Evolutionary conservation across 2,329 filamentous ascomycete species (phyloP).

Genomic region (Capronia americana): DNA sequence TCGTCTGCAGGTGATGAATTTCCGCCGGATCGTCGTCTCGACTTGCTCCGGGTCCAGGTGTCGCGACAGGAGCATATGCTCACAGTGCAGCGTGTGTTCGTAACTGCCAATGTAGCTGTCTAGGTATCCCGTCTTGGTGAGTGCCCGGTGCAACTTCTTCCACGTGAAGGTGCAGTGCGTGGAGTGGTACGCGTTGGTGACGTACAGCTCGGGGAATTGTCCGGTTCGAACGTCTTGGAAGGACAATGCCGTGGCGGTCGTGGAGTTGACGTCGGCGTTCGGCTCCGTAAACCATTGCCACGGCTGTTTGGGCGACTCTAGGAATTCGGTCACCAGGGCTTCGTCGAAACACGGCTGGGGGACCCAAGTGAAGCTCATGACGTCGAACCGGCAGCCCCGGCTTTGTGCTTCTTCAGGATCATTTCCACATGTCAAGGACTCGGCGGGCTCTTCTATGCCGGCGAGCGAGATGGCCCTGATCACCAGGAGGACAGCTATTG

Average conservation of each 20-base stretch:
- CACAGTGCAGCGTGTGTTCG: conserved; percentile 8
- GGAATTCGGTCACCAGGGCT: neutral
- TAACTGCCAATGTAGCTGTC: conserved; percentile 11
- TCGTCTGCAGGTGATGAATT: conserved; percentile 1
- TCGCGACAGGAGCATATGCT: conserved; percentile 9
- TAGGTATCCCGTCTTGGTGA: conserved; percentile 3
- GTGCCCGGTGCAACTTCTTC: conserved; percentile 4
- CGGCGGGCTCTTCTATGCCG: neutral
- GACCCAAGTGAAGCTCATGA: conserved; percentile 8
- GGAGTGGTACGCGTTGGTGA: conserved; percentile 7
- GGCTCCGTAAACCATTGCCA: conserved; percentile 1
- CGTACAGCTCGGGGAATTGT: conserved; percentile 2
- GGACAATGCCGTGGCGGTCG: neutral
- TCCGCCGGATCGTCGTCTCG: conserved; percentile 8
- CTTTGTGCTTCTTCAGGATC: neutral
- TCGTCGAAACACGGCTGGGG: conserved; percentile 5
- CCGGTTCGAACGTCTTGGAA: neutral
- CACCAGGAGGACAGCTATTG: neutral
- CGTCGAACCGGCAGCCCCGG: conserved; percentile 6
- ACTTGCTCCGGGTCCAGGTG: neutral
- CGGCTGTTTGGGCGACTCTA: neutral
- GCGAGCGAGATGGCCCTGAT: neutral
- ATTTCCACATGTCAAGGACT: neutral
- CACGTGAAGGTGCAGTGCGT: conserved; percentile 3
- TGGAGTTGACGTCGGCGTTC: neutral